Percentiles rank a stretch among this genome's conserved stretches.
Evolutionary conservation across 2,329 filamentous ascomycete species (phyloP).

Genomic region (Aspergillus pseudoterreus): DNA sequence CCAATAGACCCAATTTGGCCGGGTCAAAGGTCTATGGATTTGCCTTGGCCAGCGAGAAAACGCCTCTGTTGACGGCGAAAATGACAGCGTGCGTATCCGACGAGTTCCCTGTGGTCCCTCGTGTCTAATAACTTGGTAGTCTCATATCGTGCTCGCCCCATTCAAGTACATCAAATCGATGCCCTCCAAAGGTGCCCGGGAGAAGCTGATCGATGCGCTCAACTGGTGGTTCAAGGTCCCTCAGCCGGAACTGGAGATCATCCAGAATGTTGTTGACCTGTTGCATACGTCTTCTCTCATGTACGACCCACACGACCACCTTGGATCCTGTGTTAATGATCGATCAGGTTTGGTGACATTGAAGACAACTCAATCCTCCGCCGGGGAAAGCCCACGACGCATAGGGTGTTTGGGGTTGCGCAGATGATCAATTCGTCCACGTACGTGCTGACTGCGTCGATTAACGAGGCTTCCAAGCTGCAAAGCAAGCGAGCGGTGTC

Average conservation of each 20-base stretch:
- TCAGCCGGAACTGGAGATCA: neutral
- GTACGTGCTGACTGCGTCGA: conserved; percentile 38
- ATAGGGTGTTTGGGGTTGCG: conserved; percentile 41
- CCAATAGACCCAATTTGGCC: neutral
- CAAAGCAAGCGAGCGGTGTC: neutral
- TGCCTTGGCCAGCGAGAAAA: neutral
- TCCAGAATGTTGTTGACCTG: neutral
- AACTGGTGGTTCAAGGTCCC: neutral
- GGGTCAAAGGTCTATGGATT: neutral
- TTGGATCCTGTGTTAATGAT: neutral
- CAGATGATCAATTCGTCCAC: conserved; percentile 48
- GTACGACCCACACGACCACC: neutral
- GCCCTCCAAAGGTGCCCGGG: neutral
- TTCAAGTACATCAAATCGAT: neutral
- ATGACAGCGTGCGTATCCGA: neutral
- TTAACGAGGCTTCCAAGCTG: neutral
- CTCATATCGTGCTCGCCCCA: neutral
- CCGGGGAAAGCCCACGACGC: conserved; percentile 41
- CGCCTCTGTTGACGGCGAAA: neutral
- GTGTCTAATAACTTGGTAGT: neutral
- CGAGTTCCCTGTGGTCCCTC: neutral
- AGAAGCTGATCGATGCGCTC: neutral
- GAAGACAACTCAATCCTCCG: conserved; percentile 42
- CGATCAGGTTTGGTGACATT: conserved; percentile 40
- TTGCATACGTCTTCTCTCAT: neutral